A percentile compares a stretch with the other conserved stretches of the same genome.
These are phyloP conservation scores for Boletus coccyginus DNA, from an alignment of 768 basidiomycete genomes.

Conservation along the genomic window DNA sequence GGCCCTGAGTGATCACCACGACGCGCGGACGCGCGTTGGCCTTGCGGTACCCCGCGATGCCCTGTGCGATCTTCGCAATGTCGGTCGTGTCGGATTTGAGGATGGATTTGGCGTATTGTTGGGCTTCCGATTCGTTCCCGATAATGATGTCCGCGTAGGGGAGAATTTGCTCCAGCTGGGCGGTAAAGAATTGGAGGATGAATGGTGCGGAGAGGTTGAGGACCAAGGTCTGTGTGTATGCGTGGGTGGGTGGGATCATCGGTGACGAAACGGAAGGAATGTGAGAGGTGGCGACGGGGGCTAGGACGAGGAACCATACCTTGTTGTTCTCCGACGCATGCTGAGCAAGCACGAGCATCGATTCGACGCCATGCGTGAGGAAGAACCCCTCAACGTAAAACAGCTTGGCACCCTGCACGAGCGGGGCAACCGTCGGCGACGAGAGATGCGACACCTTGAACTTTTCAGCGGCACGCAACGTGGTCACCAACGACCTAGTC, in stretches of 20 bases:
- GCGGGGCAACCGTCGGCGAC: slow-evolving; percentile 66
- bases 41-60: slow-evolving; percentile 73
- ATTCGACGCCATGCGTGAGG: slow-evolving; percentile 62
- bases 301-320: slow-evolving; percentile 36
- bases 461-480: slow-evolving; percentile 85
- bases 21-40: slow-evolving; percentile 70
- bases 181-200: slow-evolving; percentile 90
- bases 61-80: slow-evolving; percentile 63
- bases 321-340: slow-evolving; percentile 76
- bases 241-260: not conserved
- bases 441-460: slow-evolving; percentile 80
- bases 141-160: slow-evolving; percentile 86
- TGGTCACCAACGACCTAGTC: slow-evolving; percentile 83
- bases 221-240: slow-evolving; percentile 63
- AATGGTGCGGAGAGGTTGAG: slow-evolving; percentile 98
- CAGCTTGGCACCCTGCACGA: slow-evolving; percentile 76
- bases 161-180: slow-evolving; percentile 75
- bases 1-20: slow-evolving; percentile 90
- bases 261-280: too few species aligned
- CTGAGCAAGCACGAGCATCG: slow-evolving; percentile 69
- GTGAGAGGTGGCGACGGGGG: not conserved
- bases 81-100: slow-evolving; percentile 65
- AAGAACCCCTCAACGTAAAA: slow-evolving; percentile 88
- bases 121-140: slow-evolving; percentile 73
- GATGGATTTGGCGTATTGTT: slow-evolving; percentile 73